These are phyloP conservation scores for Trichoderma breve DNA, from an alignment of 2,329 filamentous ascomycete genomes.

Conservation along the genomic window DNA sequence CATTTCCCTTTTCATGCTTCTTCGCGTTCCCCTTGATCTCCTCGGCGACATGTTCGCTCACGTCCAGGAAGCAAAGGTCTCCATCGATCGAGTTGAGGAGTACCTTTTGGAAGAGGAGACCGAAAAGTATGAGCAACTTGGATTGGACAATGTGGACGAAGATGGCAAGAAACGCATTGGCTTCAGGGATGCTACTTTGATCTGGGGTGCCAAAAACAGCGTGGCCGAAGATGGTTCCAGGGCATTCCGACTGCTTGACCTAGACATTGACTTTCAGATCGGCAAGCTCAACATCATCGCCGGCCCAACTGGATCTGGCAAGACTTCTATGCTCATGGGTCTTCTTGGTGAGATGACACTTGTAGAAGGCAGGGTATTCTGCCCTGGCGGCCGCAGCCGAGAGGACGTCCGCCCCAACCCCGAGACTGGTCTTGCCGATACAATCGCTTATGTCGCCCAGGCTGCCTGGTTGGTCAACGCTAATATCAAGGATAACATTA, in stretches of 20 bases:
- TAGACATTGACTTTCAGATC: constrained; percentile 79
- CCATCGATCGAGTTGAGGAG: constrained; percentile 92
- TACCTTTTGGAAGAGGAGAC: constrained; percentile 93
- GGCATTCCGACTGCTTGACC: constrained; percentile 77
- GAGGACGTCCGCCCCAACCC: constrained; percentile 81
- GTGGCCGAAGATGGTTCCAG: constrained; percentile 63
- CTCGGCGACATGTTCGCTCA: constrained; percentile 98
- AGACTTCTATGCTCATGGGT: constrained; percentile 94
- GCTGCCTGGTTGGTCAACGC: constrained; percentile 96
- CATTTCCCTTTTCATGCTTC: constrained; percentile 89
- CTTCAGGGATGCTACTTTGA: constrained; percentile 79
- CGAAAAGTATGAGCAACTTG: constrained; percentile 86
- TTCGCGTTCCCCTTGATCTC: constrained; percentile 91
- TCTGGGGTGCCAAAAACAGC: constrained; percentile 76
- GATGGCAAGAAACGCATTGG: constrained; percentile 74
- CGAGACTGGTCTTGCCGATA: constrained; percentile 83
- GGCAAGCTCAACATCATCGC: constrained; percentile 90
- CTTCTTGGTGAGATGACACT: constrained; percentile 94
- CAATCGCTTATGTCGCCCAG: constrained; percentile 93
- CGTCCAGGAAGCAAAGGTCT: constrained; percentile 96
- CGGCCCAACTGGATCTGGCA: constrained; percentile 90
- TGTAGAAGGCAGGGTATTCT: constrained; percentile 73
- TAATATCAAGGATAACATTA: constrained; percentile 92
- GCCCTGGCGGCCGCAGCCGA: constrained; percentile 81
- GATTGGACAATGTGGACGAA: constrained; percentile 65